Conservation (phyloP, 2,329 filamentous ascomycete genomes). For the Volutella citrinella region DNA sequence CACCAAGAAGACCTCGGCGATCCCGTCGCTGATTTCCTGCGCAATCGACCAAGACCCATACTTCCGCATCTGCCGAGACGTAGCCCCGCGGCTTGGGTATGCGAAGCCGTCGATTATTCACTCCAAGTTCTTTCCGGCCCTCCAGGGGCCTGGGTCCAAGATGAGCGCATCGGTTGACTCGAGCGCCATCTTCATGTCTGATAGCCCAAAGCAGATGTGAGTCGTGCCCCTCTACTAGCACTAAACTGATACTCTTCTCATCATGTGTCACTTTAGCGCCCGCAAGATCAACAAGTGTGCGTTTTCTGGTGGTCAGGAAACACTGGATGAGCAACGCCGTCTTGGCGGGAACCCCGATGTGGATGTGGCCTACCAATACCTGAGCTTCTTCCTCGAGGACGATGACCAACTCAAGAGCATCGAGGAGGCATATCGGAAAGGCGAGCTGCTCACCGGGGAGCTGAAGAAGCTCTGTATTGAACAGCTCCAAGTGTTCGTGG, state of each 20-base stretch:
- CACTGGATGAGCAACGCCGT: slow-evolving; percentile 75
- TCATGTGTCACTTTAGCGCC: too few relatives aligned
- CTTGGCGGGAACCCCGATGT: slow-evolving; percentile 83
- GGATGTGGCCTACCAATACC: slow-evolving; percentile 88
- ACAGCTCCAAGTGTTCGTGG: slow-evolving; percentile 73
- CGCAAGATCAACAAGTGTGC: slow-evolving; percentile 53
- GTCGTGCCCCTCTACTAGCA: slow-evolving; percentile 7
- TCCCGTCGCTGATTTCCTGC: slow-evolving; percentile 81
- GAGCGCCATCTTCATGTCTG: slow-evolving; percentile 88
- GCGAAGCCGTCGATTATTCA: slow-evolving; percentile 85
- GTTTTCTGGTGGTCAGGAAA: slow-evolving; percentile 85
- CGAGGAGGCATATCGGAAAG: slow-evolving; percentile 60
- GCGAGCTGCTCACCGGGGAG: slow-evolving; percentile 82
- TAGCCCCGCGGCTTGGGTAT: slow-evolving; percentile 70
- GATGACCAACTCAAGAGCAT: slow-evolving; percentile 63
- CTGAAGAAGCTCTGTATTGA: slow-evolving; percentile 79
- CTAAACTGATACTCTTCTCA: neutral
- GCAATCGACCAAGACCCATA: slow-evolving; percentile 65
- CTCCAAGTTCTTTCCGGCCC: slow-evolving; percentile 73
- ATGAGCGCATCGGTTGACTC: slow-evolving; percentile 76
- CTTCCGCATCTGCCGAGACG: slow-evolving; percentile 77
- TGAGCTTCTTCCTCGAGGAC: slow-evolving; percentile 89
- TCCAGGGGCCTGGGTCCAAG: slow-evolving; percentile 90
- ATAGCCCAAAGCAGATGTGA: slow-evolving; percentile 80
- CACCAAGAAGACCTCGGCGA: slow-evolving; percentile 48